Percentiles rank a stretch among this genome's conserved stretches.
Evolutionary conservation across 2,329 filamentous ascomycete species (phyloP).

Genomic region (Cladosporium sp.): DNA sequence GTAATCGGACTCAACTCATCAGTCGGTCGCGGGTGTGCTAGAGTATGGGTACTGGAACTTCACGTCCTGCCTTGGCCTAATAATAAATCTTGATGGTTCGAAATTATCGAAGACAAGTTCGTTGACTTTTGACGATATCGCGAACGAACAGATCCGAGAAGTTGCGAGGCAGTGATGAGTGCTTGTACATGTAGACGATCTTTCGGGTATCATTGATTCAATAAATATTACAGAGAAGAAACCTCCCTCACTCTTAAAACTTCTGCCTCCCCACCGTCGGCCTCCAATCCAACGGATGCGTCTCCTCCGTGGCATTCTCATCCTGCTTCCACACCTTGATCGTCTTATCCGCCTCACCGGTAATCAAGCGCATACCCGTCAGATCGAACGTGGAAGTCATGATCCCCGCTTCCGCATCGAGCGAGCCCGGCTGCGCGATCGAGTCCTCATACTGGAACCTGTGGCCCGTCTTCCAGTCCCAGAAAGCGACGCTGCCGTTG

Average conservation of each 20-base stretch:
- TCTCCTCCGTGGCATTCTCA: slow-evolving; percentile 83
- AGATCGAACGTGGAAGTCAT: slow-evolving; percentile 92
- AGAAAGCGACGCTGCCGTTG: slow-evolving; percentile 95
- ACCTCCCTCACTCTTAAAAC: slow-evolving; percentile 36
- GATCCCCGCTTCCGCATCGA: slow-evolving; percentile 91
- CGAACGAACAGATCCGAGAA: too few relatives aligned
- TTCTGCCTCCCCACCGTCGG: slow-evolving; percentile 74
- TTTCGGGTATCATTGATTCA: background rate
- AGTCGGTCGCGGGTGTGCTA: too few relatives aligned
- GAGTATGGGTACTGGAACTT: too few relatives aligned
- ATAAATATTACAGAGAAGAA: background rate
- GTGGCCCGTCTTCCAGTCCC: slow-evolving; percentile 98
- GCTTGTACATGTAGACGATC: background rate
- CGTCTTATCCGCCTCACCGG: slow-evolving; percentile 94
- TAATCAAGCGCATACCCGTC: slow-evolving; percentile 84
- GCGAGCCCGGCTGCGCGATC: slow-evolving; percentile 85
- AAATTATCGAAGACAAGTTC: too few relatives aligned
- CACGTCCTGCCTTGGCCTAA: too few relatives aligned
- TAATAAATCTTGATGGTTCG: too few relatives aligned
- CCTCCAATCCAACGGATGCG: slow-evolving; percentile 89
- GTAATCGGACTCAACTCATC: too few relatives aligned
- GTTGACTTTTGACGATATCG: too few relatives aligned
- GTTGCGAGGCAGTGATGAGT: too few relatives aligned
- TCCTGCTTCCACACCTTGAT: slow-evolving; percentile 96
- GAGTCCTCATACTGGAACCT: slow-evolving; percentile 87